These are phyloP conservation scores for Taiwanofungus camphoratus DNA, from an alignment of 1,284 basidiomycete species.

Conservation along the genomic window DNA sequence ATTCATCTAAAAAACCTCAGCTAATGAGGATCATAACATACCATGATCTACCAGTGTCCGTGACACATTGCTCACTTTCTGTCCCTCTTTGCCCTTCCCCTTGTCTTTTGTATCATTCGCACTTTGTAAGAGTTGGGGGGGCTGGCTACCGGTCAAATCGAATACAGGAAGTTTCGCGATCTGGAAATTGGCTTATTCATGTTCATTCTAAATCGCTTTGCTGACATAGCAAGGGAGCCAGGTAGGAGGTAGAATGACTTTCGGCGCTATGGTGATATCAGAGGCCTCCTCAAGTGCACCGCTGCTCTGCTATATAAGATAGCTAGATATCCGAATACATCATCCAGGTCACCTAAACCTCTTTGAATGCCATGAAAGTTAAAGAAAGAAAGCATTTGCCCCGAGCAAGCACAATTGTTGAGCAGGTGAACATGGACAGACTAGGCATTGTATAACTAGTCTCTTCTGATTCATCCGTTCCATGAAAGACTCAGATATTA, in stretches of 20 bases:
- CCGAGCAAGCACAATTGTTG: background rate
- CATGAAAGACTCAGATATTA: no score
- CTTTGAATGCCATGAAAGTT: no score
- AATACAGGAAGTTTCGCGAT: conserved; percentile 32
- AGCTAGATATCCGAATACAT: no score
- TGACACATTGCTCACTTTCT: conserved; percentile 5
- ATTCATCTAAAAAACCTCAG: background rate
- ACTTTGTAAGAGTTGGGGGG: conserved; percentile 5
- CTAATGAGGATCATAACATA: conserved; percentile 2
- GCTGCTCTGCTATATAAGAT: no score
- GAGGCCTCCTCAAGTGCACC: no score
- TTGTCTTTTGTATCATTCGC: conserved; percentile 36
- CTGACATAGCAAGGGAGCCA: no score
- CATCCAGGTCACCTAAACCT: no score
- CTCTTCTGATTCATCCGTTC: conserved; percentile 3
- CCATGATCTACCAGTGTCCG: conserved; percentile 20
- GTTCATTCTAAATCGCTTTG: background rate
- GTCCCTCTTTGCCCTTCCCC: conserved; percentile 34
- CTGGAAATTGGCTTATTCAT: conserved; percentile 21
- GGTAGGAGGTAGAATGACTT: no score
- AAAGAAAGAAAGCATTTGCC: no score
- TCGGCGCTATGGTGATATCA: no score
- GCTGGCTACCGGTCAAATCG: conserved; percentile 22
- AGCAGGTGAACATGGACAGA: no score
- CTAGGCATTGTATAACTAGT: background rate